These are phyloP conservation scores for Glebionis coronaria DNA, from an alignment of 129 eudicot genomes.

Conservation along the genomic window DNA sequence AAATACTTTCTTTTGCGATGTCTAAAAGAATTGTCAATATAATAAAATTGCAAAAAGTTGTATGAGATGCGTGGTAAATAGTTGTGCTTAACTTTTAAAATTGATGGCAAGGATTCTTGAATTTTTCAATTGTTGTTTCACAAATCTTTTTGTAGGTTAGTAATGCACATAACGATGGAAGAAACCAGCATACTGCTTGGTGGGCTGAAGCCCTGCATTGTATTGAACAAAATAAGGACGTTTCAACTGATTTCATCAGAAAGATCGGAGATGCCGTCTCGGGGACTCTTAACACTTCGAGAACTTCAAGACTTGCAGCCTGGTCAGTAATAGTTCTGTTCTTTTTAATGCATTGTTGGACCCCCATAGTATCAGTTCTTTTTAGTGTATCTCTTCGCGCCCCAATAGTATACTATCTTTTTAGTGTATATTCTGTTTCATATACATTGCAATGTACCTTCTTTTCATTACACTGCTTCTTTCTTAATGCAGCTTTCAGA, in stretches of 20 bases:
- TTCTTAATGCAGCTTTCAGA: constrained; percentile 58
- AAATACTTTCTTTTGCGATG: not conserved
- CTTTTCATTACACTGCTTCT: not conserved
- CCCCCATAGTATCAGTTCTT: not conserved
- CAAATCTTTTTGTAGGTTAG: constrained; percentile 43
- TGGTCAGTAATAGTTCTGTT: constrained; percentile 49
- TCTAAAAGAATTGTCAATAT: not conserved
- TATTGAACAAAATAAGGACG: constrained; percentile 63
- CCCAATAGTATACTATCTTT: no score
- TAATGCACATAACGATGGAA: constrained; percentile 42
- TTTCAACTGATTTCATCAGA: constrained; percentile 47
- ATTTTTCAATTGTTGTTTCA: constrained; percentile 1
- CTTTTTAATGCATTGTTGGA: not conserved
- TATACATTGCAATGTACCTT: constrained; percentile 13
- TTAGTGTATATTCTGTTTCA: no score
- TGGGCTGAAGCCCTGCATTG: constrained; percentile 74
- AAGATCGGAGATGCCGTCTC: constrained; percentile 81
- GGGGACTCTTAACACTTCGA: constrained; percentile 50
- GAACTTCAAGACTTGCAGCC: constrained; percentile 56
- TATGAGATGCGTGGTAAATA: constrained; percentile 2
- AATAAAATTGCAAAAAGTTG: no score
- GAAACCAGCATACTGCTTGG: constrained; percentile 56
- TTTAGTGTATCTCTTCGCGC: no score
- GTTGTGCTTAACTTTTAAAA: not conserved
- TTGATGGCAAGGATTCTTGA: constrained; percentile 3